Evolutionary conservation across 305 asterid genomes (phyloP).

Genomic region (Fraxinus nigra): DNA sequence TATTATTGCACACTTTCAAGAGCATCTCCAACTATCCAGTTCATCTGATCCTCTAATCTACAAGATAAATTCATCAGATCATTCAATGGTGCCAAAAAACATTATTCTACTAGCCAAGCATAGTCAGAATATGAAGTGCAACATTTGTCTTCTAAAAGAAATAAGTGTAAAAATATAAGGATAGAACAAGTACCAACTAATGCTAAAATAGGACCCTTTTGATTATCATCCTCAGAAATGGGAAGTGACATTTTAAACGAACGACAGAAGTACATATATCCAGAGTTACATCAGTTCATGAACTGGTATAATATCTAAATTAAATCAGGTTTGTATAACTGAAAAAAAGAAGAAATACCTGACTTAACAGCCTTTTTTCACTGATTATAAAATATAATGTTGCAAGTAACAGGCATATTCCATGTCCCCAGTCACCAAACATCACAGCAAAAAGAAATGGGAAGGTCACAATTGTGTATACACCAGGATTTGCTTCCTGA

Average conservation of each 20-base stretch:
- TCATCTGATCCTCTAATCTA: conserved; percentile 9
- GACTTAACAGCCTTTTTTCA: conserved; percentile 72
- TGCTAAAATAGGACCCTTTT: background rate
- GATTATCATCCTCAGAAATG: background rate
- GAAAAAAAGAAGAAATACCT: conserved; percentile 42
- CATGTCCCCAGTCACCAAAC: conserved; percentile 99
- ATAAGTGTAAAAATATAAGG: background rate
- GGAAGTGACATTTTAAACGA: background rate
- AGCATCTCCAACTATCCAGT: conserved; percentile 9
- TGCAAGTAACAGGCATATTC: conserved; percentile 81
- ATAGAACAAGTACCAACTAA: background rate
- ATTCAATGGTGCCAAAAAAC: background rate
- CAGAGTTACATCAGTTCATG: background rate
- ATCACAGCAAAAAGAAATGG: conserved; percentile 95
- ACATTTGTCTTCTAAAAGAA: background rate
- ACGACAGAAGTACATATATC: background rate
- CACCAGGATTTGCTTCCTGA: conserved; percentile 98
- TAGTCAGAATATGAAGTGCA: background rate
- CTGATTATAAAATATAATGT: conserved; percentile 59
- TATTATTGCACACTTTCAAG: conserved; percentile 1
- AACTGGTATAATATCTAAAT: background rate
- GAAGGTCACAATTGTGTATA: conserved; percentile 85
- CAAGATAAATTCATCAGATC: background rate
- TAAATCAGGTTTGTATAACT: background rate
- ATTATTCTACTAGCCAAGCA: conserved; percentile 9